Base-by-base conservation (phyloP, 768 basidiomycete species). In the Gautieria morchelliformis region DNA sequence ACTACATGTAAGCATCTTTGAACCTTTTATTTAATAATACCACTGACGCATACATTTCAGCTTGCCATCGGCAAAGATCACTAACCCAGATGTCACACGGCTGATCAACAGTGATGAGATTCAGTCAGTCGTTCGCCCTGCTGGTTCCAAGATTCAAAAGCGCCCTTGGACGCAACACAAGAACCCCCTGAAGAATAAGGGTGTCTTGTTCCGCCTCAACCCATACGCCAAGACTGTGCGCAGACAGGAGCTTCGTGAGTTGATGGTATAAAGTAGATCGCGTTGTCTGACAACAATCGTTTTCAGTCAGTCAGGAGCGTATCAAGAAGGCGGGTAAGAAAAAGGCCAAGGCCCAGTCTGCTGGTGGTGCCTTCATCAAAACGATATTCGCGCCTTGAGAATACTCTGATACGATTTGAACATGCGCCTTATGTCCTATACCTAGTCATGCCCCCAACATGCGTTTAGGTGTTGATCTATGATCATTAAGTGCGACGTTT, bases 161-260 rank as follows among this genome's bases (percentile, higher is more conserved):
- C 87, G 94, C 68, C 93, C 93, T 60, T 93, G 89, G 90, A 90
- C 93, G 62, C 94, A 97, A 78, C 93, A 93, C 89, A 97, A 98
- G 87, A 97, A 96, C 80, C 93, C 94, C 53, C 82, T 96, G 66
- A 72, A 82, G 75, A 96, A 96, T 85, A 93, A 89, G 79, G 87
- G 81, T 52, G 76, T 94, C 65, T 84, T 94, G 70, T 94, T 93
- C 91, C 87, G 93, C 67, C 82, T 98, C 75, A 98, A 98, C 81
- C 95, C 95, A 53, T 97, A 98, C 74, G 95, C 94, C 66, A 95
- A 95, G 83, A 87, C 88, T 46, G 73, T 93, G 67, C 88, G 91
- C 71, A 78, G 87, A 64, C 87, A 93, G 67, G 92, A 95, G 70
- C 73, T 95, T 63, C 80, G 89, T 92, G 70, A 58, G 89, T 88